Evolutionary conservation across 2,329 filamentous ascomycete genomes (phyloP).

Genomic region (Monilinia fructigena): DNA sequence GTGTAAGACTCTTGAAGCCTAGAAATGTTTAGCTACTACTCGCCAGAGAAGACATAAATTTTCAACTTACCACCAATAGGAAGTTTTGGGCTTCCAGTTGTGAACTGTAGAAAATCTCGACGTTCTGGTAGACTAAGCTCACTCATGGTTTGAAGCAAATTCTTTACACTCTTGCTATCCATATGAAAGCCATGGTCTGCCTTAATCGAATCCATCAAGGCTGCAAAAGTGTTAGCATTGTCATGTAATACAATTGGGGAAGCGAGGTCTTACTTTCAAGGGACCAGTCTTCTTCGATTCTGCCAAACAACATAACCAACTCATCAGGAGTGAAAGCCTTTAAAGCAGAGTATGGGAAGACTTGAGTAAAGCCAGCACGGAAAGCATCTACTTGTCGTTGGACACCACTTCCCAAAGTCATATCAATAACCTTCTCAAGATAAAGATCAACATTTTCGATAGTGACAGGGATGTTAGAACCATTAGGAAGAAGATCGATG

Average conservation of each 20-base stretch:
- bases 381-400: slow-evolving; percentile 89
- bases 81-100: slow-evolving; percentile 95
- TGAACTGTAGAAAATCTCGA: slow-evolving; percentile 94
- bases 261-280: slow-evolving; percentile 74
- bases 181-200: slow-evolving; percentile 98
- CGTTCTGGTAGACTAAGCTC: slow-evolving; percentile 72
- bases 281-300: slow-evolving; percentile 93
- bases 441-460: slow-evolving; percentile 92
- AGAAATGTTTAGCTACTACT: slow-evolving; percentile 39
- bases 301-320: slow-evolving; percentile 89
- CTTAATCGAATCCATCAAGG: slow-evolving; percentile 97
- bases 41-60: slow-evolving; percentile 1
- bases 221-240: slow-evolving; percentile 46
- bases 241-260: slow-evolving; percentile 1
- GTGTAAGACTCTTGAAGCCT: slow-evolving; percentile 96
- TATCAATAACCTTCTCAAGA: slow-evolving; percentile 84
- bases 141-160: slow-evolving; percentile 92
- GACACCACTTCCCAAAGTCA: slow-evolving; percentile 87
- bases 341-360: slow-evolving; percentile 91
- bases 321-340: slow-evolving; percentile 94
- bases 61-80: slow-evolving; percentile 83
- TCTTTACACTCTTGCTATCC: slow-evolving; percentile 93
- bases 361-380: slow-evolving; percentile 84
- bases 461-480: slow-evolving; percentile 71
- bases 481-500: slow-evolving; percentile 77